These are phyloP conservation scores for Cryphonectria radicalis DNA, from an alignment of 2,329 filamentous ascomycete species.

Conservation along the genomic window DNA sequence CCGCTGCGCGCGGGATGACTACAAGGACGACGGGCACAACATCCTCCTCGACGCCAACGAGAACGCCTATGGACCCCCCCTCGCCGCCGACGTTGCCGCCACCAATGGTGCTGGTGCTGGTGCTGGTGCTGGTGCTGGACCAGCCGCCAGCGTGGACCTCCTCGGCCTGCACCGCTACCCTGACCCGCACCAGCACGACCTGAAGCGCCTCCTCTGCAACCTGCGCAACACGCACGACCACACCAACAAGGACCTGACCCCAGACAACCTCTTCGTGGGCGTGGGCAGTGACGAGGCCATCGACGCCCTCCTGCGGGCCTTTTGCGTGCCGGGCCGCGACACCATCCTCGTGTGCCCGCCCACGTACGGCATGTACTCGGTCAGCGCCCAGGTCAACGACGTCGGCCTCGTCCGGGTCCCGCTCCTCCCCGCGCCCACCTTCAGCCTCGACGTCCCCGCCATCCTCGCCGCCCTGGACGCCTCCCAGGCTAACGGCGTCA, in stretches of 20 bases:
- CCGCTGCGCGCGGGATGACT: slow-evolving; percentile 86
- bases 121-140: slow-evolving; percentile 24
- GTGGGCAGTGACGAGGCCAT: slow-evolving; percentile 97
- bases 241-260: slow-evolving; percentile 72
- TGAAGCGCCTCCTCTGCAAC: slow-evolving; percentile 86
- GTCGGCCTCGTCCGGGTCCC: slow-evolving; percentile 86
- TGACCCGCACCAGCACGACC: slow-evolving; percentile 86
- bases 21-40: slow-evolving; percentile 97
- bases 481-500: slow-evolving; percentile 62
- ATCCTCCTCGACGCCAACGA: slow-evolving; percentile 97
- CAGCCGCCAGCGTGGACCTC: slow-evolving; percentile 66
- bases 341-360: slow-evolving; percentile 94
- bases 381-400: slow-evolving; percentile 94
- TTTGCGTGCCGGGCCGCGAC: slow-evolving; percentile 85
- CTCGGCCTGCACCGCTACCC: slow-evolving; percentile 90
- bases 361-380: slow-evolving; percentile 98
- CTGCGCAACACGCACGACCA: slow-evolving; percentile 86
- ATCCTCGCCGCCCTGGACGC: slow-evolving; percentile 67
- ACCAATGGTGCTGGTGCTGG: slow-evolving; percentile 38
- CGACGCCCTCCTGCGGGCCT: slow-evolving; percentile 89
- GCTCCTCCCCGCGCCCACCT: slow-evolving; percentile 71
- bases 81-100: slow-evolving; percentile 57
- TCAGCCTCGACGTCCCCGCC: slow-evolving; percentile 72
- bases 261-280: slow-evolving; percentile 89
- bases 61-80: slow-evolving; percentile 88